Base-by-base conservation (phyloP, 139 green algal genomes). In the Tetradesmus lagerheimii region DNA sequence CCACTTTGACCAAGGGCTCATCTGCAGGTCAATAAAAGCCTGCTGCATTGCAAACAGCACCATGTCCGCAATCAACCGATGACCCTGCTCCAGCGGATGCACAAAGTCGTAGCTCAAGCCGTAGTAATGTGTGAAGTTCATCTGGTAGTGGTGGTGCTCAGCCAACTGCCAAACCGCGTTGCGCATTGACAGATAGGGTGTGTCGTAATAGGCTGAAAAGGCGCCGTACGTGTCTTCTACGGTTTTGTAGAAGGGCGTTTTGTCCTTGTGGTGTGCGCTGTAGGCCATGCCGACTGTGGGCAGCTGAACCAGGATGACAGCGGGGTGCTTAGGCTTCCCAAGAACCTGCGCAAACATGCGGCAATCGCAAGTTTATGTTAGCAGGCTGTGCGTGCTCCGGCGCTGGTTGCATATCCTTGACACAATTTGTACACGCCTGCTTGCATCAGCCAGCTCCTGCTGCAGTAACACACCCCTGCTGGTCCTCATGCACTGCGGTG, bases 151-250 rank as follows among this genome's bases (percentile, higher is more conserved):
- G n/a, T 86, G 45, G 79, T 43, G 31, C 76, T 85, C 76, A 0
- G 45, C 83, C 4, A 92, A 83, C 31, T 64, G 79, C 91, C 87
- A 91, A 25, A 85, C 47, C 4, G 90, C 90, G 34, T 87, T 90
- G 8, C 90, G 27, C 80, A 88, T 88, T 16, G 87, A 91, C 34
- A 93, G 39, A 27, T 57, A 80, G 1, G 90, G 90, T 31, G 87
- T 23, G 23, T 57, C 75, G 38, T 93, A 93, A 57, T 91, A 93
- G 50, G 89, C 66, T 38, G 79, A 34, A 16, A 91, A 37, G 4
- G 80, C 20, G 50, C 82, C 50, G 57, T 87, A 87, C 29, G 75
- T 31, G 82, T 87, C 82, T 57, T 87, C 82, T 34, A 87, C 35
- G n/a, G 82, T 87, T 34, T 45, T 31, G 57, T 31, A 5, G 41